These are phyloP conservation scores for Trichoderma sp. DNA, from an alignment of 2,329 filamentous ascomycete genomes.

Conservation along the genomic window DNA sequence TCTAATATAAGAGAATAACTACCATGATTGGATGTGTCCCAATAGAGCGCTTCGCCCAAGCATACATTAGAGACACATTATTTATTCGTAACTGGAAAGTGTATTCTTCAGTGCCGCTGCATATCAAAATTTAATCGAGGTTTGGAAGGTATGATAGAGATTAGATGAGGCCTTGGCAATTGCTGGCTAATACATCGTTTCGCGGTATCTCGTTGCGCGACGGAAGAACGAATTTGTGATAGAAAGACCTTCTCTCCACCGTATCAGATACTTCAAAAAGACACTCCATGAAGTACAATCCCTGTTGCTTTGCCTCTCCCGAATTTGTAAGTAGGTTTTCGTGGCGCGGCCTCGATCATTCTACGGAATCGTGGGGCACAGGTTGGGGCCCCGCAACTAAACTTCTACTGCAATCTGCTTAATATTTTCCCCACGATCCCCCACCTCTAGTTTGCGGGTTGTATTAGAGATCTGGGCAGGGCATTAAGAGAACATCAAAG, in stretches of 20 bases:
- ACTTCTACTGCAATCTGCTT: neutral
- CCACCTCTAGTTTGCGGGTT: neutral
- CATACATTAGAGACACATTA: neutral
- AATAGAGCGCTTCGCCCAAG: neutral
- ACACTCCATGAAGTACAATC: neutral
- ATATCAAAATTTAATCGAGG: too few relatives aligned
- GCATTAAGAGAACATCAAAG: neutral
- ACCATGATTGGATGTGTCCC: neutral
- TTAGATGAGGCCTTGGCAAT: neutral
- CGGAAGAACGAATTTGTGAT: neutral
- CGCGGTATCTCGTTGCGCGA: neutral
- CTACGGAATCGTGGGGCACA: neutral
- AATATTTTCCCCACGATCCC: neutral
- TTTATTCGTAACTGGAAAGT: too few relatives aligned
- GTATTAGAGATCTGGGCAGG: neutral
- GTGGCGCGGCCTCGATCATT: neutral
- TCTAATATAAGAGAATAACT: too few relatives aligned
- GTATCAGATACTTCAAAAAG: neutral
- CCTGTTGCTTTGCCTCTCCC: neutral
- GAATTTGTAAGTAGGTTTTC: neutral
- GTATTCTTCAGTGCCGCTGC: too few relatives aligned
- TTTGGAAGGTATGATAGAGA: neutral
- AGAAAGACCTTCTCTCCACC: neutral
- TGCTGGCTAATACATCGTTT: neutral
- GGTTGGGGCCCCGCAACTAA: neutral